These are phyloP conservation scores for Poteriospumella lacustris DNA, from an alignment of 108 stramenopile genomes.

Conservation along the genomic window DNA sequence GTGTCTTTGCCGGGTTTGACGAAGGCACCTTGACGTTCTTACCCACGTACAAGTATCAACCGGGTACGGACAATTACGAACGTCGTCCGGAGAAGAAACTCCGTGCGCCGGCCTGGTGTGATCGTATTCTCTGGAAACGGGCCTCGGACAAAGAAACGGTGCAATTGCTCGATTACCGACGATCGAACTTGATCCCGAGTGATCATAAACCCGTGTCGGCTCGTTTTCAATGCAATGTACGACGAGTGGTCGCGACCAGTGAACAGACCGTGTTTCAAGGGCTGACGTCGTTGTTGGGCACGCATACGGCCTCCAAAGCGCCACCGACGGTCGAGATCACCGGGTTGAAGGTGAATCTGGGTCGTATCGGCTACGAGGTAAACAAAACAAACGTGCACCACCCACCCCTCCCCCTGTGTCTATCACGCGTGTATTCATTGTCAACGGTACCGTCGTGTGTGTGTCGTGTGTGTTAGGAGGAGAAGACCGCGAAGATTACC, in stretches of 20 bases:
- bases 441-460: not conserved
- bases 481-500: constrained; percentile 61
- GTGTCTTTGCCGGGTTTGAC: constrained; percentile 85
- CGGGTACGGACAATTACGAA: constrained; percentile 86
- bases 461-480: constrained; percentile 56
- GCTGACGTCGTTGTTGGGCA: constrained; percentile 53
- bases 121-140: constrained; percentile 92
- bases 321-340: not conserved
- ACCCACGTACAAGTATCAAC: constrained; percentile 98
- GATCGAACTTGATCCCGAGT: constrained; percentile 73
- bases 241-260: constrained; percentile 64
- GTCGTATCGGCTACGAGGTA: not conserved
- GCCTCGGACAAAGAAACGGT: constrained; percentile 67
- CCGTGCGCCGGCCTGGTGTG: constrained; percentile 99
- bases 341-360: not conserved
- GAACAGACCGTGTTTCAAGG: constrained; percentile 70
- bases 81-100: constrained; percentile 92
- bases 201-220: constrained; percentile 98
- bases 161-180: constrained; percentile 67
- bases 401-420: not conserved
- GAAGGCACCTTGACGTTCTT: constrained; percentile 74
- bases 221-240: constrained; percentile 66
- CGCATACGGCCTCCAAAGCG: not conserved
- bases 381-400: not conserved
- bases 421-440: not conserved